Conservation (phyloP, 495 filamentous ascomycete genomes). For the Echria macrotheca region DNA sequence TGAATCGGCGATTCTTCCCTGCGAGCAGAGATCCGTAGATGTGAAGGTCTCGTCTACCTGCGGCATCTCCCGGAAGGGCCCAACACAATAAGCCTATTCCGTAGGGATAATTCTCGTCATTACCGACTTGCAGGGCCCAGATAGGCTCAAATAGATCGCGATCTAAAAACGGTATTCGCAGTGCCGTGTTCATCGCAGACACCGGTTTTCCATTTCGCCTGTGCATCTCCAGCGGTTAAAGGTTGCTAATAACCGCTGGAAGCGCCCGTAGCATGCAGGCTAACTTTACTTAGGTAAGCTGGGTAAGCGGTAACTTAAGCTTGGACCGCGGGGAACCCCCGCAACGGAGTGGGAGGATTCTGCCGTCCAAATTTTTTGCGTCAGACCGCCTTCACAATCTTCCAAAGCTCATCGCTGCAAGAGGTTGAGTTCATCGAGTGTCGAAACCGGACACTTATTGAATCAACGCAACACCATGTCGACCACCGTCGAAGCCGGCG, state of each 20-base stretch:
- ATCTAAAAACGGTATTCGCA: not conserved
- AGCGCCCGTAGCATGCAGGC: too few relatives aligned
- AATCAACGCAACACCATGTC: too few relatives aligned
- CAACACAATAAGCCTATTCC: not conserved
- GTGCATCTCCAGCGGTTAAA: too few relatives aligned
- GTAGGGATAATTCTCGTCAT: not conserved
- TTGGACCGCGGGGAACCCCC: too few relatives aligned
- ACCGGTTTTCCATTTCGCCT: too few relatives aligned
- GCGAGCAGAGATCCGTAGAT: too few relatives aligned
- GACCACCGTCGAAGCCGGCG: constrained; percentile 4
- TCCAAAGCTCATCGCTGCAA: not conserved
- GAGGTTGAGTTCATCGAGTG: not conserved
- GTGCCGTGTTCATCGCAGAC: not conserved
- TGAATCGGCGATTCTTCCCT: constrained; percentile 4
- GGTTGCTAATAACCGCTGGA: too few relatives aligned
- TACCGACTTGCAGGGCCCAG: not conserved
- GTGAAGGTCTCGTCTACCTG: not conserved
- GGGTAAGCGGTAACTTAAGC: too few relatives aligned
- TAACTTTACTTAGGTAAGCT: too few relatives aligned
- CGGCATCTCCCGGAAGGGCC: not conserved
- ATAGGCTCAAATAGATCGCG: constrained; percentile 2
- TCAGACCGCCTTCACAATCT: constrained; percentile 10
- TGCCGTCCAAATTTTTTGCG: constrained; percentile 15
- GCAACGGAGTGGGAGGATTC: constrained; percentile 4
- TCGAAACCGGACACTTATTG: too few relatives aligned